Evolutionary conservation across 768 basidiomycete species (phyloP), one percentile per base, ranked within the genome.

Genomic region (Boletus vinaceobasis): DNA sequence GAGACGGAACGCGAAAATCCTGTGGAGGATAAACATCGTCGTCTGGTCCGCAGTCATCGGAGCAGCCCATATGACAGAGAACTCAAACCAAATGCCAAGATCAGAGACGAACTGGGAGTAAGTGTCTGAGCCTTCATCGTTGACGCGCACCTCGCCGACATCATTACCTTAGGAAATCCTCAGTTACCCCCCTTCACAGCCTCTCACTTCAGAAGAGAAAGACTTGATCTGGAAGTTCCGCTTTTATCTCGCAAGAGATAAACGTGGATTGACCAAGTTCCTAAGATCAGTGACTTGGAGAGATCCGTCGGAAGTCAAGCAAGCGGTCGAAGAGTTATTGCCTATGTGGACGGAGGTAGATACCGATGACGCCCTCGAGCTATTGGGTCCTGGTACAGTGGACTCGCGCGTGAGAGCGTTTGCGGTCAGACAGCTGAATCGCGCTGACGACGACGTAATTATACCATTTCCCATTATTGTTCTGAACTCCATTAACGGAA

Each of bases 171-270:
- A 98, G 94, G 84, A 86, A 57, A 93, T 99, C 45, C 82, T 99
- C 48, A 85, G 85, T 48, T 93, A 98, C 60, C 87, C 95, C 1
- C 97, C 97, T 0, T 95, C 90, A 55, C 90, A 88, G 55, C 79
- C 81, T 10, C 77, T 99, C 8, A 90, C 84, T 4, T 86, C 93
- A 0, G 90, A 94, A 64, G 96, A 98, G 73, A 97, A 96, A 66
- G 96, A 98, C 61, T 76, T 95, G 39, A 86, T 98, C 37, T 99
- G 97, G 97, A 95, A 96, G 70, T 99, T 96, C 79, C 84, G 97
- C n/a, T 99, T 98, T 74, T 98, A 97, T 61, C 85, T 99, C 11
- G 84, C 87, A 3, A 77, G 93, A 33, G 92, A 95, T 70, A 95
- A 93, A 72, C 86, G 90, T 10, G 94, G 95, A 2, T 79, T 98